These are phyloP conservation scores for Picochlorum sp. DNA, from an alignment of 139 green algal species.

Conservation along the genomic window DNA sequence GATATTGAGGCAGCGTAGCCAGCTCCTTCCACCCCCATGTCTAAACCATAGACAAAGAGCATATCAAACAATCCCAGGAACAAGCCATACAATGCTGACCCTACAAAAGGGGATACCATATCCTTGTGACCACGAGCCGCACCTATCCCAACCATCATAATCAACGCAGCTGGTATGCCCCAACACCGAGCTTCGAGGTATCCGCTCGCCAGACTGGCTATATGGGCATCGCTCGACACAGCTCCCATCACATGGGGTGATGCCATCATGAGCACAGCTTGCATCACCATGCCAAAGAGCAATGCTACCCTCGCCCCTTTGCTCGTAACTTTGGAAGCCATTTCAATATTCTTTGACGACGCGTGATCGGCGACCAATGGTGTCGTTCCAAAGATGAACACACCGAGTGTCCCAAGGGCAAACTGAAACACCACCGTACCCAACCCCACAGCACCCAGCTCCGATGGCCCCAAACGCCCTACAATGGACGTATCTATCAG, in stretches of 20 bases:
- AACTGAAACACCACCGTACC: slow-evolving; percentile 34
- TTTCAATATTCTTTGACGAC: not conserved
- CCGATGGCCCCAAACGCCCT: slow-evolving; percentile 13
- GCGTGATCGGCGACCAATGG: slow-evolving; percentile 13
- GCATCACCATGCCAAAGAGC: slow-evolving; percentile 8
- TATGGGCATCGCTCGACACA: slow-evolving; percentile 2
- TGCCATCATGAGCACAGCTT: slow-evolving; percentile 6
- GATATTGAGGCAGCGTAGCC: slow-evolving; percentile 46
- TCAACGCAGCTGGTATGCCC: slow-evolving; percentile 19
- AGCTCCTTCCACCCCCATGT: slow-evolving; percentile 48
- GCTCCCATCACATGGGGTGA: slow-evolving; percentile 17
- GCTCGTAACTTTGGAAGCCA: slow-evolving; percentile 16
- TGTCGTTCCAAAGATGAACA: slow-evolving; percentile 29
- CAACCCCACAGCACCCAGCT: slow-evolving; percentile 24
- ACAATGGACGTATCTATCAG: slow-evolving; percentile 17
- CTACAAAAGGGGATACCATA: slow-evolving; percentile 24
- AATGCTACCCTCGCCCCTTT: slow-evolving; percentile 29
- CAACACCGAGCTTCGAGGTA: slow-evolving; percentile 25
- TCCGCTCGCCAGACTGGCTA: slow-evolving; percentile 10
- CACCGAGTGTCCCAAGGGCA: slow-evolving; percentile 18
- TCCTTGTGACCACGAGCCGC: slow-evolving; percentile 19
- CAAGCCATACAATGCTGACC: slow-evolving; percentile 17
- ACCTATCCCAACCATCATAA: slow-evolving; percentile 30
- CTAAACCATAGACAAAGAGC: slow-evolving; percentile 39
- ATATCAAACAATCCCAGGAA: slow-evolving; percentile 27